Percentiles rank a stretch among this genome's conserved stretches.
These are phyloP conservation scores for Quaeritorhiza haematococci DNA, from an alignment of 371 early-diverging fungal species.

Conservation along the genomic window DNA sequence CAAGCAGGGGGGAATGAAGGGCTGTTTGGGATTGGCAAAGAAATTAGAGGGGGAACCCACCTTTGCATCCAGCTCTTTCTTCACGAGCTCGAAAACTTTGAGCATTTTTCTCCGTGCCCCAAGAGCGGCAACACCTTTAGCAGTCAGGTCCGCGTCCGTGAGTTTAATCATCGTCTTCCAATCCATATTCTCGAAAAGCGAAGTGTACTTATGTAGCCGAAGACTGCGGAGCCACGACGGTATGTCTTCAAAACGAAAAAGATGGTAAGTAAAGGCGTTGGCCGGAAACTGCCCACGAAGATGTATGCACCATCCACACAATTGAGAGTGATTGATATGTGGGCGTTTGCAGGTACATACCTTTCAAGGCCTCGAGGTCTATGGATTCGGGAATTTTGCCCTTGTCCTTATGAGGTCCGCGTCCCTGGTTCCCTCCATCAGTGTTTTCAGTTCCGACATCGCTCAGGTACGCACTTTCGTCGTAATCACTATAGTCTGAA, in stretches of 20 bases:
- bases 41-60: too few species aligned
- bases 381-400: slow-evolving; percentile 64
- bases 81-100: slow-evolving; percentile 90
- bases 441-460: slow-evolving; percentile 3
- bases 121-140: slow-evolving; percentile 84
- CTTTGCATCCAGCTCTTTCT: slow-evolving; percentile 41
- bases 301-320: neutral
- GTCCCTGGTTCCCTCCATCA: slow-evolving; percentile 34
- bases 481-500: slow-evolving; percentile 34
- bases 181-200: slow-evolving; percentile 76
- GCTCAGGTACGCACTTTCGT: too few species aligned
- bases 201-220: slow-evolving; percentile 91
- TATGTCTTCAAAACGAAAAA: slow-evolving; percentile 68
- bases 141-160: slow-evolving; percentile 74
- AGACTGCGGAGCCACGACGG: slow-evolving; percentile 88
- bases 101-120: slow-evolving; percentile 93
- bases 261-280: neutral
- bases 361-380: slow-evolving; percentile 67
- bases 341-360: slow-evolving; percentile 37
- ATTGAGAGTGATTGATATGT: neutral
- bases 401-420: slow-evolving; percentile 60
- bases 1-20: too few species aligned
- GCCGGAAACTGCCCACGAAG: neutral
- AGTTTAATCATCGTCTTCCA: slow-evolving; percentile 84
- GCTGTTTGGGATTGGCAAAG: too few species aligned